Base-by-base conservation (phyloP, 2,329 filamentous ascomycete species). In the Fusarium sambucinum region DNA sequence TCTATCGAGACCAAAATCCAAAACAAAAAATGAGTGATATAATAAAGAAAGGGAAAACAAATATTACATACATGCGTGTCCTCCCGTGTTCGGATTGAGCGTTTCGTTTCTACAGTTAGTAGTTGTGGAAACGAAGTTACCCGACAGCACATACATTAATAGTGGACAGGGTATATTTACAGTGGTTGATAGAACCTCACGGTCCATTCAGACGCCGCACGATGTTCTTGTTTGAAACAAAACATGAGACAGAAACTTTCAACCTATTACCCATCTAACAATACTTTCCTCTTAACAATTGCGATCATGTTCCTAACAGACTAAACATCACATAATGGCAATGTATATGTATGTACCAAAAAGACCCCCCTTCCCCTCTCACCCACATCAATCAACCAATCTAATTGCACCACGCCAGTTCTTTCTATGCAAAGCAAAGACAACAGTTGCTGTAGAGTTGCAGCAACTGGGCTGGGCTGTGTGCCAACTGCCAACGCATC, bases 401-500 rank as follows among this genome's bases (percentile, higher is more conserved):
- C 67, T 55, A 17, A 55, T 60, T 25, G 51, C 58, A 70, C 67
- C 67, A 69, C 67, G 67, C 67, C 66, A 70, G 67, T 68, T 70
- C 51, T 59, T 50, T 67, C 63, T 66, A 69, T 69, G 67, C 67
- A 64, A 70, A 64, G 62, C 66, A 69, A 70, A 69, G 66, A 70
- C 66, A 69, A 60, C 67, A 69, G 56, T 62, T 56, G 58, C 66
- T 69, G 56, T 55, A 66, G 59, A 60, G 62, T 60, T 63, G 42
- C 59, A 63, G 47, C 63, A 58, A 42, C 51, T 52, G 46, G 48
- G 51, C 53, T 68, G 64, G 48, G 55, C 50, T 68, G 64, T 65
- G 44, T 62, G 57, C 70, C 55, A 71, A 71, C 71, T 73, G 68
- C 71, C 70, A 72, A 69, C 71, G 70, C 71, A 64, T 65, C 68